Conservation (phyloP, 192 early-diverging fungal species). For the Umbelopsis sp. region DNA sequence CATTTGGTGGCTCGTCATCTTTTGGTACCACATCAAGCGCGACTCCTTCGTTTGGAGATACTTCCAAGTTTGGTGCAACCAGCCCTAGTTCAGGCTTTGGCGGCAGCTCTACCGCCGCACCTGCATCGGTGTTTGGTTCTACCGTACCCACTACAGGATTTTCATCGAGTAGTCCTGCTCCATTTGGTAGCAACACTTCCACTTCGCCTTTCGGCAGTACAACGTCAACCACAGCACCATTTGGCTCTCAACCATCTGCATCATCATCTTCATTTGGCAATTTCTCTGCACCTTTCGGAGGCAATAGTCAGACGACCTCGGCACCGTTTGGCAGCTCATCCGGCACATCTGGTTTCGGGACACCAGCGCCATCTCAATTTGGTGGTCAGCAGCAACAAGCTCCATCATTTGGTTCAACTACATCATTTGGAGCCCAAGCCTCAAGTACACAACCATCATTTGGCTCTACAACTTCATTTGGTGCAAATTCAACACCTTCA, state of each 20-base stretch:
- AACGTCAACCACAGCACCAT: background rate
- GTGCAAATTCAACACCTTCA: background rate
- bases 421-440: background rate
- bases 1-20: background rate
- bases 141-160: background rate
- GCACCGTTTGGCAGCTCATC: conserved; percentile 17
- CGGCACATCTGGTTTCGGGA: background rate
- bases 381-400: conserved; percentile 1
- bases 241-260: conserved; percentile 20
- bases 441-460: conserved; percentile 21
- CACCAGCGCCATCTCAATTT: conserved; percentile 12
- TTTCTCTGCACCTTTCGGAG: background rate
- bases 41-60: no score
- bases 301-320: background rate
- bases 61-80: background rate
- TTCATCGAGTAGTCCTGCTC: background rate
- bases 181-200: conserved; percentile 16
- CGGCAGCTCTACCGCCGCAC: background rate
- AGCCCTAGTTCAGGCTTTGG: conserved; percentile 11
- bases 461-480: conserved; percentile 27
- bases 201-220: background rate
- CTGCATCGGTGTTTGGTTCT: conserved; percentile 5
- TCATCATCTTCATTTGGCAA: conserved; percentile 14
- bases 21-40: no score
- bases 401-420: conserved; percentile 28